These are phyloP conservation scores for Boletus semigastroideus DNA, from an alignment of 1,284 basidiomycete species.

Conservation along the genomic window DNA sequence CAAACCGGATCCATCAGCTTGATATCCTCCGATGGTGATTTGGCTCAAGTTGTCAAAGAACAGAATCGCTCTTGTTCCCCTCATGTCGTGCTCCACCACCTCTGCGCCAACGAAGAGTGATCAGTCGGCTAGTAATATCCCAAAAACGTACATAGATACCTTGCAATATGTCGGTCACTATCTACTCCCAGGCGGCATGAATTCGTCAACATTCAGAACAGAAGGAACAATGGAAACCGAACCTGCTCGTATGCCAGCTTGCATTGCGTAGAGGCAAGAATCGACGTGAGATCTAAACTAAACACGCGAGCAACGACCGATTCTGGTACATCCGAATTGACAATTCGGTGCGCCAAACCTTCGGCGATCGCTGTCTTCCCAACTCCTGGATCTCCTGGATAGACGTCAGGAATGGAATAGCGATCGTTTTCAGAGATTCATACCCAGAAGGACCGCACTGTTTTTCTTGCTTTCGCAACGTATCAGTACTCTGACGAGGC, in stretches of 20 bases:
- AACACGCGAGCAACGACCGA: neutral
- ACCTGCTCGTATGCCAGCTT: neutral
- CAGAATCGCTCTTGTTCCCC: neutral
- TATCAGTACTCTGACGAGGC: neutral
- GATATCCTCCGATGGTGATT: neutral
- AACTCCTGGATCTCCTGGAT: neutral
- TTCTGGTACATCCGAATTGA: neutral
- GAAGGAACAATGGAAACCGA: neutral
- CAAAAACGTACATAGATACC: neutral
- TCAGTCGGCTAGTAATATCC: neutral
- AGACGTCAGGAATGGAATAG: neutral
- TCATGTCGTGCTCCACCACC: neutral
- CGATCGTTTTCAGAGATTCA: neutral
- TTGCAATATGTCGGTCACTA: neutral
- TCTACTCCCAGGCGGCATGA: neutral
- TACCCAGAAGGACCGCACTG: neutral
- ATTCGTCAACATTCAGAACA: neutral
- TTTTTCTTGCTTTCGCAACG: neutral
- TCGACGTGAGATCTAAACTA: neutral
- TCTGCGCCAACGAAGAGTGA: neutral
- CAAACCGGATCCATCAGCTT: neutral
- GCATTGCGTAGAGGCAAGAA: neutral
- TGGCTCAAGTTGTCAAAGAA: neutral
- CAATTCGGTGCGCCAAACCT: neutral
- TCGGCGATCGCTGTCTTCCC: neutral